Evolutionary conservation across 331 rosid genomes (phyloP), one percentile per base, ranked within the genome.

Genomic region (Dryas integrifolia): DNA sequence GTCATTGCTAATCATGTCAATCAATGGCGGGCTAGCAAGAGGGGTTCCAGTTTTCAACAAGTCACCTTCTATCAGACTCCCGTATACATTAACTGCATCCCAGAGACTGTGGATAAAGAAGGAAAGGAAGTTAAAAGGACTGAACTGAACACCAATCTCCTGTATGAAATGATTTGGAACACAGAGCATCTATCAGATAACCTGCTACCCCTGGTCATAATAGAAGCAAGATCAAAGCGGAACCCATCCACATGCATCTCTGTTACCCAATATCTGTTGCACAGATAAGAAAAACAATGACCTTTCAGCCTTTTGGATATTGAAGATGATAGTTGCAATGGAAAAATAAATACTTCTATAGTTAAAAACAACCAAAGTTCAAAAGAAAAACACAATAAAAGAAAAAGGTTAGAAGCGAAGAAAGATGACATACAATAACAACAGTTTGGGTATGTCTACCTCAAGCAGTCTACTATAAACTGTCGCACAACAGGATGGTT

Each of bases 141-240:
- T 21, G 66, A 59, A 80, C 72, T 62, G 71, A 75, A 69, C 50
- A 71, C 30, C 55, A 35, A 47, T 68, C 53, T 73, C 65, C 65
- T 3, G 51, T 48, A 80, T 53, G 59, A 76, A 68, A 72, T 69
- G 39, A 71, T 30, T 41, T 48, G 64, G 9, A 64, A 49, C 40
- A 56, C 38, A 79, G 43, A 79, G 61, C 74, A 59, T 67, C 76
- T 47, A 60, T 63, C 56, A 56, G 69, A 79, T 77, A 80, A 94
- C 98, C 98, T 94, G 97, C 92, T 89, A 76, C 85, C 77, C 87
- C 97, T 86, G 76, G 96, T 86, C 96, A 94, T 88, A 74, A 94
- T 94, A 50, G 97, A 91, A 72, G 98, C 98, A 81, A 94, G 97
- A 87, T 94, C 98, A 76, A 94, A 94, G 85, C 98, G 97, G 90